These are phyloP conservation scores for Gremmenia infestans DNA, from an alignment of 2,329 filamentous ascomycete genomes.

Conservation along the genomic window DNA sequence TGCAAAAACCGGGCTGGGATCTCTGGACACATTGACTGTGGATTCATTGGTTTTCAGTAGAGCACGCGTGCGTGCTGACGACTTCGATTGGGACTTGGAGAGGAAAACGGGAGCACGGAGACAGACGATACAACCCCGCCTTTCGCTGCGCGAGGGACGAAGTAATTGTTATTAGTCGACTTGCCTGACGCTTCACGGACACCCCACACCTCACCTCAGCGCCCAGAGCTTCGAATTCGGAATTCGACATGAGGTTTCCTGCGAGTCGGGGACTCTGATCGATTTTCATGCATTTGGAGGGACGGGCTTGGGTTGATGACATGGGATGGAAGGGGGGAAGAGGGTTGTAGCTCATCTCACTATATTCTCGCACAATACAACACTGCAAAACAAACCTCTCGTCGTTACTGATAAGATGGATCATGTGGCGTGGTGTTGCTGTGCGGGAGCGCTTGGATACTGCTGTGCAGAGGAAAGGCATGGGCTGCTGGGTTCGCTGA, in stretches of 20 bases:
- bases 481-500: constrained; percentile 23
- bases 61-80: constrained; percentile 28
- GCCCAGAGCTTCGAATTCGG: constrained; percentile 9
- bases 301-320: background rate
- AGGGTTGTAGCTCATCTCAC: constrained; percentile 30
- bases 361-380: constrained; percentile 20
- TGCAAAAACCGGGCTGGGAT: constrained; percentile 16
- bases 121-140: constrained; percentile 12
- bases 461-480: constrained; percentile 16
- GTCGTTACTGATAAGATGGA: constrained; percentile 1
- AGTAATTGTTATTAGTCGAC: constrained; percentile 5
- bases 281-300: background rate
- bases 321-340: constrained; percentile 7
- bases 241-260: constrained; percentile 2
- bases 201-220: constrained; percentile 7
- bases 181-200: constrained; percentile 10
- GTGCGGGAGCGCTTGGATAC: constrained; percentile 13
- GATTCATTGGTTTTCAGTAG: constrained; percentile 13
- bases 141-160: constrained; percentile 18
- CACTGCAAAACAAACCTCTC: constrained; percentile 4
- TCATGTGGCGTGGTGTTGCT: background rate
- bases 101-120: background rate
- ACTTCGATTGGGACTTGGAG: constrained; percentile 16
- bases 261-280: constrained; percentile 12
- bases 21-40: constrained; percentile 13